These are phyloP conservation scores for Entomortierella beljakovae DNA, from an alignment of 192 early-diverging fungal species.

Conservation along the genomic window DNA sequence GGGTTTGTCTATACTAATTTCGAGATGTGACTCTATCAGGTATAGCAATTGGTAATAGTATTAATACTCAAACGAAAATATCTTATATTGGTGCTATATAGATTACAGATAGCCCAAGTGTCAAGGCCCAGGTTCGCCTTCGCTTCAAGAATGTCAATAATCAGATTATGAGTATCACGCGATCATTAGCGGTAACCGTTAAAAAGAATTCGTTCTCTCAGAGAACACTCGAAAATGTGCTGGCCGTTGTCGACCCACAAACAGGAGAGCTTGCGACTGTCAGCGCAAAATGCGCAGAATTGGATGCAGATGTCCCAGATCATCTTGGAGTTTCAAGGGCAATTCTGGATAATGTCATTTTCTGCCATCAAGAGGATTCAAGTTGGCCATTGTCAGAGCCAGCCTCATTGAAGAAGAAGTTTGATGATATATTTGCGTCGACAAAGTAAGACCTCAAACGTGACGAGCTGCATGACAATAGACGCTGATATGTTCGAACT, in stretches of 20 bases:
- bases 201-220: constrained; percentile 66
- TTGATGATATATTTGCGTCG: constrained; percentile 98
- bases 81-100: constrained; percentile 14
- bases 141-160: constrained; percentile 84
- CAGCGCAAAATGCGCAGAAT: constrained; percentile 84
- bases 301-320: constrained; percentile 86
- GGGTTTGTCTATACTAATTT: constrained; percentile 55
- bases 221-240: constrained; percentile 85
- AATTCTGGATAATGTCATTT: constrained; percentile 97
- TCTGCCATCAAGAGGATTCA: constrained; percentile 99
- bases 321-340: constrained; percentile 92
- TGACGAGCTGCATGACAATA: too few species aligned
- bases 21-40: too few species aligned
- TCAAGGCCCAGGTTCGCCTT: constrained; percentile 93
- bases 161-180: constrained; percentile 76
- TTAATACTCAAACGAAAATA: not conserved
- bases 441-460: constrained; percentile 68
- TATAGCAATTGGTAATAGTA: not conserved
- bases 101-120: constrained; percentile 79
- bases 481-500: too few species aligned
- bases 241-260: constrained; percentile 66
- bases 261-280: constrained; percentile 75
- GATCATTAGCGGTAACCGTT: constrained; percentile 82
- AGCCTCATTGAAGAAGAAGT: constrained; percentile 88
- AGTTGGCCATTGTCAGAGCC: constrained; percentile 97